Conservation (phyloP, 441 rosid species). For the Euphorbia corollata region DNA sequence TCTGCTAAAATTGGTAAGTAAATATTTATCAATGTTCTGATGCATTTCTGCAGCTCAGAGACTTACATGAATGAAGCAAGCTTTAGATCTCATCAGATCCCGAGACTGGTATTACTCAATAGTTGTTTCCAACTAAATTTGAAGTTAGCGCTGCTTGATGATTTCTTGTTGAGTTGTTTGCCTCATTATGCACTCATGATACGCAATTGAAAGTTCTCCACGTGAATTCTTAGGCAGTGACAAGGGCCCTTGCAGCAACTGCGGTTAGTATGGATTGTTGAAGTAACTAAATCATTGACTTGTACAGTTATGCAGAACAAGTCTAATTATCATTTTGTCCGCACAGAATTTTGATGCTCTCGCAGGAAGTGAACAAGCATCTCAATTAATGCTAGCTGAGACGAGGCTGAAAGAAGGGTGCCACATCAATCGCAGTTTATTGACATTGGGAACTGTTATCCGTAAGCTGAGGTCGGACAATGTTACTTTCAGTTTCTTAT, state of each 20-base stretch:
- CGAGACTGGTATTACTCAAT: constrained; percentile 63
- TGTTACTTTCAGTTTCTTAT: neutral
- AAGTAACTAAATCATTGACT: constrained; percentile 6
- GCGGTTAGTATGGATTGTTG: constrained; percentile 43
- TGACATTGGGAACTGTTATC: constrained; percentile 87
- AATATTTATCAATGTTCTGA: constrained; percentile 14
- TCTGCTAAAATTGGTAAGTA: constrained; percentile 14
- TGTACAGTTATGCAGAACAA: constrained; percentile 7
- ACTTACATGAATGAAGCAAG: constrained; percentile 87
- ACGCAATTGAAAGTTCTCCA: constrained; percentile 84
- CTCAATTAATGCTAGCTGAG: constrained; percentile 79
- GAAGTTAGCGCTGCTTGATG: constrained; percentile 9
- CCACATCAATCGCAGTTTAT: constrained; percentile 88
- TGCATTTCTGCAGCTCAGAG: constrained; percentile 64
- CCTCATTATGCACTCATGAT: constrained; percentile 22
- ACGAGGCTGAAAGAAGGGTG: constrained; percentile 93
- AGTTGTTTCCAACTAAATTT: constrained; percentile 17
- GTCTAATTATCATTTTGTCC: constrained; percentile 19
- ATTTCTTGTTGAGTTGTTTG: constrained; percentile 11
- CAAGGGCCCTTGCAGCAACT: constrained; percentile 62
- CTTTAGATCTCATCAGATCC: constrained; percentile 94
- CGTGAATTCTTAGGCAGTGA: constrained; percentile 52
- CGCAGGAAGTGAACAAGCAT: constrained; percentile 97
- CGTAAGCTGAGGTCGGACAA: constrained; percentile 73
- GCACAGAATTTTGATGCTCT: constrained; percentile 77